Evolutionary conservation across 768 basidiomycete species (phyloP).

Genomic region (Kwoniella sp.): DNA sequence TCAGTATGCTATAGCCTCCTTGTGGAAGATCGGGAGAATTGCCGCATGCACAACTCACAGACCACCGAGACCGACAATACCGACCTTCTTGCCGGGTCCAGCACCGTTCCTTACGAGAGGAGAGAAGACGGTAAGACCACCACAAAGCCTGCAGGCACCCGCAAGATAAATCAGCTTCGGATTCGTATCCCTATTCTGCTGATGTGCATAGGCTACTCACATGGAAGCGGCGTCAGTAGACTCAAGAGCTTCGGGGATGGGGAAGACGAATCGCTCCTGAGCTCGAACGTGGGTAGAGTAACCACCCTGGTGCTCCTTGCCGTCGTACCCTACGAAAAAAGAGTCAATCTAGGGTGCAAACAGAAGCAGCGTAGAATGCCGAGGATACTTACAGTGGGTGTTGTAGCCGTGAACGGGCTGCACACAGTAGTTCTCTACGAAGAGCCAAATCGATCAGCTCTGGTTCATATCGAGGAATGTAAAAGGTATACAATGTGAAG

Average conservation of each 20-base stretch:
- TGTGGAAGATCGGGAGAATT: background rate
- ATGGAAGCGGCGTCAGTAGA: conserved; percentile 65
- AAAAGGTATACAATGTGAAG: too few species aligned
- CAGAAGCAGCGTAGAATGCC: background rate
- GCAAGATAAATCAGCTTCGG: background rate
- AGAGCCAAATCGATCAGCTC: background rate
- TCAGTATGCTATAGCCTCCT: too few species aligned
- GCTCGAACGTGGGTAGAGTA: conserved; percentile 61
- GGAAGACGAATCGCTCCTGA: conserved; percentile 63
- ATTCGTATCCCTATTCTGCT: conserved; percentile 1
- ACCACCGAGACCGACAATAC: conserved; percentile 69
- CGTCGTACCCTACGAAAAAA: conserved; percentile 44
- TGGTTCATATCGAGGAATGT: too few species aligned
- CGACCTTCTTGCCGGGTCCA: conserved; percentile 68
- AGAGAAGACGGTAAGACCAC: conserved; percentile 67
- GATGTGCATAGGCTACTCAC: conserved; percentile 38
- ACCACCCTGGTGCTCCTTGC: conserved; percentile 58
- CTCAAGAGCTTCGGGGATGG: conserved; percentile 63
- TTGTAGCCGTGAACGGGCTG: conserved; percentile 53
- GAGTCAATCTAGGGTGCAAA: background rate
- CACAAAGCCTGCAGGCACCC: conserved; percentile 61
- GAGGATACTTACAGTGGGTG: conserved; percentile 33
- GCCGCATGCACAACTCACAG: too few species aligned
- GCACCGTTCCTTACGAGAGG: conserved; percentile 63
- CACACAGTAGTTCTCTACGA: conserved; percentile 48